These are phyloP conservation scores for Sugiyamaella neomexicana DNA, from an alignment of 1,139 yeast genomes.

Conservation along the genomic window DNA sequence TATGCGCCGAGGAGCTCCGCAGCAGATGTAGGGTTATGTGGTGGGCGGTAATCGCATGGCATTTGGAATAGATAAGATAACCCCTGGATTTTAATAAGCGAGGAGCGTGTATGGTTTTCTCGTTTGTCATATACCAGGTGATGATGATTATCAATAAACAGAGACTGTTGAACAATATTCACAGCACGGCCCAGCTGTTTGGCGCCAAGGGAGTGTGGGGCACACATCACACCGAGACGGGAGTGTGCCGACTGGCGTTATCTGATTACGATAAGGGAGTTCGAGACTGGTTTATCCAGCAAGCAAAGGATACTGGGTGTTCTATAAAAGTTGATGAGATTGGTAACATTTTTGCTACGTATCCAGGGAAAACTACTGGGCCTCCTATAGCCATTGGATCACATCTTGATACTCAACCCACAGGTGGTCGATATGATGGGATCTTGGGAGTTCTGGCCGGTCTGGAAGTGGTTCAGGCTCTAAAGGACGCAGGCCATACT, in stretches of 20 bases:
- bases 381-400: constrained; percentile 70
- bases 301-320: constrained; percentile 57
- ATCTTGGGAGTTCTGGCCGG: constrained; percentile 68
- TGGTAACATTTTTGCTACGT: constrained; percentile 69
- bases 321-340: constrained; percentile 57
- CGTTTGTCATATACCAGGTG: no score
- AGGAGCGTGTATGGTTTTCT: no score
- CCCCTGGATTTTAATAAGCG: no score
- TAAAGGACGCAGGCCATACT: constrained; percentile 55
- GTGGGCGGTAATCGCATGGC: no score
- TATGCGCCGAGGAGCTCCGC: no score
- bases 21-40: no score
- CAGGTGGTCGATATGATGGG: constrained; percentile 76
- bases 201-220: constrained; percentile 22
- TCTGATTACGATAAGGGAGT: constrained; percentile 61
- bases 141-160: constrained; percentile 9
- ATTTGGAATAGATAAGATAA: no score
- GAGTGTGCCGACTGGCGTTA: constrained; percentile 55
- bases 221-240: constrained; percentile 54
- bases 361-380: constrained; percentile 53
- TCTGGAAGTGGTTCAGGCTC: constrained; percentile 62
- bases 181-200: constrained; percentile 14
- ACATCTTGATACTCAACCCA: constrained; percentile 74
- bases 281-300: constrained; percentile 64
- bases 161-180: constrained; percentile 15